A percentile compares a stretch with the other conserved stretches of the same genome.
Evolutionary conservation across 805 yeast species (phyloP).

Genomic region (Suhomyces xylopsoci): DNA sequence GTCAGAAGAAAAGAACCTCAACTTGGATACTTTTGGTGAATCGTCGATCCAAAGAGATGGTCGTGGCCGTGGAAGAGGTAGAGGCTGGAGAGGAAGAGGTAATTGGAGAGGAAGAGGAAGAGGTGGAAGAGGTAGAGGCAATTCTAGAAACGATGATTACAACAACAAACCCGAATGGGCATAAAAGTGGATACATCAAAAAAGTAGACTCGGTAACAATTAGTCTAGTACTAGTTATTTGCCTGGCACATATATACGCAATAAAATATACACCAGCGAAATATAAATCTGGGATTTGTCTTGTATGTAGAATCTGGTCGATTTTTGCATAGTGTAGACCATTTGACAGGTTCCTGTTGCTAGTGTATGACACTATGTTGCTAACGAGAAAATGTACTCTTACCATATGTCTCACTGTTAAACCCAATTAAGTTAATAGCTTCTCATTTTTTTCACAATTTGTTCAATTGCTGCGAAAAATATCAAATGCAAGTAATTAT

Average conservation of each 20-base stretch:
- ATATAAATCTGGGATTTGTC: too few relatives aligned
- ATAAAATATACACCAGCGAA: background rate
- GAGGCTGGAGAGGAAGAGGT: slow-evolving; percentile 47
- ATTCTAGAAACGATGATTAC: slow-evolving; percentile 14
- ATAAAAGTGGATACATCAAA: slow-evolving; percentile 2
- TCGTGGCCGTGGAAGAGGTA: slow-evolving; percentile 32
- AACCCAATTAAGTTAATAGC: too few relatives aligned
- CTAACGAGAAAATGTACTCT: too few relatives aligned
- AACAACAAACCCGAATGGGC: slow-evolving; percentile 19
- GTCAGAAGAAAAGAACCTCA: slow-evolving; percentile 68
- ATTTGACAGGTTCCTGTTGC: background rate
- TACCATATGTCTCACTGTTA: too few relatives aligned
- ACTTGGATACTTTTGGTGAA: slow-evolving; percentile 83
- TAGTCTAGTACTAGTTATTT: background rate
- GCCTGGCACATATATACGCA: background rate
- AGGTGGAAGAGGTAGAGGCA: slow-evolving; percentile 26
- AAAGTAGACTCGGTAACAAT: background rate
- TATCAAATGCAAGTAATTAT: background rate
- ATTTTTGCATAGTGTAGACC: too few relatives aligned
- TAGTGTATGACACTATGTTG: too few relatives aligned
- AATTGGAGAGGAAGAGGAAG: slow-evolving; percentile 13
- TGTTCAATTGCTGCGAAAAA: background rate
- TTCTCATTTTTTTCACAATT: background rate
- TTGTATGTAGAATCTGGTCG: too few relatives aligned
- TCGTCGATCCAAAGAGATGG: slow-evolving; percentile 40